These are phyloP conservation scores for Cantharellus anzutake DNA, from an alignment of 768 basidiomycete genomes.

Conservation along the genomic window DNA sequence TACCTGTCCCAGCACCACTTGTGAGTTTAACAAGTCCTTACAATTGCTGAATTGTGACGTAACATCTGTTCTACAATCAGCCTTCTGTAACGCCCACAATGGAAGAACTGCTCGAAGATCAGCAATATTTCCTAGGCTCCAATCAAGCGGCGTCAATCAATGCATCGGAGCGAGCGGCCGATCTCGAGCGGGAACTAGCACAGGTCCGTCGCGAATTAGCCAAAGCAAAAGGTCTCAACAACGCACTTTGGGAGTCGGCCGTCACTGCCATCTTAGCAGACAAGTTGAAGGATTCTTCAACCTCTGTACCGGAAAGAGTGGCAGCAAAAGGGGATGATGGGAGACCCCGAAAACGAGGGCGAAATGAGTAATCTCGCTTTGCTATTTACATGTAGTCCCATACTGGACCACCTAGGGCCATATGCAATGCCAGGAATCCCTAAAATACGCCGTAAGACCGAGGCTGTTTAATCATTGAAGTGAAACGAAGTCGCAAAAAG, in stretches of 20 bases:
- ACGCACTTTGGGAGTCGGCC: slow-evolving; percentile 80
- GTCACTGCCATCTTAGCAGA: slow-evolving; percentile 37
- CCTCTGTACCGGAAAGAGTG: neutral
- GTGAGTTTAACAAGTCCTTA: neutral
- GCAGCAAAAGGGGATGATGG: neutral
- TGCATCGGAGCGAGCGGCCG: slow-evolving; percentile 33
- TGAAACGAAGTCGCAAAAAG: too few species aligned
- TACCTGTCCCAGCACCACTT: neutral
- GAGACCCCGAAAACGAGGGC: neutral
- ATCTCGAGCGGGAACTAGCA: slow-evolving; percentile 56
- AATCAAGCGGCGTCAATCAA: slow-evolving; percentile 10
- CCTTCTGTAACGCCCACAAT: neutral
- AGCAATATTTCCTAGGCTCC: slow-evolving; percentile 43
- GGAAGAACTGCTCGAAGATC: slow-evolving; percentile 24
- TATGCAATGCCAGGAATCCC: too few species aligned
- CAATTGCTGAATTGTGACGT: neutral
- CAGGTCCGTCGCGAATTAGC: slow-evolving; percentile 48
- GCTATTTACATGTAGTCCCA: too few species aligned
- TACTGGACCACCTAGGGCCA: too few species aligned
- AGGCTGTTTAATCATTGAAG: too few species aligned
- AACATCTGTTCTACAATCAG: neutral
- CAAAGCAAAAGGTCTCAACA: slow-evolving; percentile 80
- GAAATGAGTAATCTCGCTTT: neutral
- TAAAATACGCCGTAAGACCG: too few species aligned
- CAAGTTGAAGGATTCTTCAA: neutral